Percentiles rank a stretch among this genome's conserved stretches.
phyloP scores from a whole-genome alignment of 306 rosid species.

The Fragaria iinumae region DNA sequence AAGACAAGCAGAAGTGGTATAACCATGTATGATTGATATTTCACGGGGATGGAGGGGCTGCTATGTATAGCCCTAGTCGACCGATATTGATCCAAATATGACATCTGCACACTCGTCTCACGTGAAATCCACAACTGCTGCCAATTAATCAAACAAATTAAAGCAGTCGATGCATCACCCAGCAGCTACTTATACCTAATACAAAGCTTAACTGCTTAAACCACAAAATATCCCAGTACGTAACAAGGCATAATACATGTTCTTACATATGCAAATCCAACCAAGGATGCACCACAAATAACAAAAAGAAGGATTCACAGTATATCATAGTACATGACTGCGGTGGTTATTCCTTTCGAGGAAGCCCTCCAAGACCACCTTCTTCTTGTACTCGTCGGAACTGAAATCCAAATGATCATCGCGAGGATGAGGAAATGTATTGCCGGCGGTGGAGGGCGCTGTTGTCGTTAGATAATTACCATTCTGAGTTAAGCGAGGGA shows the following conservation, averaged over 20 bases:
- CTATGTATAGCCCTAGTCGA: neutral
- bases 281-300: neutral
- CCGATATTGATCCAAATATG: neutral
- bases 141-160: neutral
- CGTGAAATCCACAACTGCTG: neutral
- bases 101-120: neutral
- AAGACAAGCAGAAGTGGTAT: conserved; percentile 10
- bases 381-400: conserved; percentile 36
- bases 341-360: conserved; percentile 33
- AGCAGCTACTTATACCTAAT: neutral
- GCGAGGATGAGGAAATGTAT: neutral
- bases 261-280: neutral
- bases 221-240: neutral
- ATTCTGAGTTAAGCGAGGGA: conserved; percentile 32
- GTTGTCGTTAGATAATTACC: neutral
- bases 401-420: conserved; percentile 11
- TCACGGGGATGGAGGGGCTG: neutral
- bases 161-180: neutral
- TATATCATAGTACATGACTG: neutral
- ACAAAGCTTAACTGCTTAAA: neutral
- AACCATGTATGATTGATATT: conserved; percentile 4
- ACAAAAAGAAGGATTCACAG: neutral
- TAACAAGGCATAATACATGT: neutral
- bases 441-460: neutral
- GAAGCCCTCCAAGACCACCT: conserved; percentile 37